Evolutionary conservation across 2,329 filamentous ascomycete species (phyloP), one percentile per base, ranked within the genome.

Genomic region (Beauveria sp.): DNA sequence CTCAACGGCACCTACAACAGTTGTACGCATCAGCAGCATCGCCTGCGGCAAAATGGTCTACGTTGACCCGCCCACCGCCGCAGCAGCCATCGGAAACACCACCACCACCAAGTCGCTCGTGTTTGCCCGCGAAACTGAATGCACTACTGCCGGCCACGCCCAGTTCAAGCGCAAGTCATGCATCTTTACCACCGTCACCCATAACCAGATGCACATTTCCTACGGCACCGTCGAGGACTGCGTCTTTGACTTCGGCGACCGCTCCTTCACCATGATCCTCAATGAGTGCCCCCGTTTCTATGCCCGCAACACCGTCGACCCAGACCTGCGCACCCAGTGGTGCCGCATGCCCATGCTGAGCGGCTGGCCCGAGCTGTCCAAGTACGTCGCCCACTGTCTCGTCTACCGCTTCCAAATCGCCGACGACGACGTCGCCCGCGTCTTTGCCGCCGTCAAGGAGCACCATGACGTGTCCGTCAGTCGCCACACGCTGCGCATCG

Each of bases 271-370:
- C 0, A 66, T 87, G 3, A 80, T 83, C 0, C 76, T 87, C 9
- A 73, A 68, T 22, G 77, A 80, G 34, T 75, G 82, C 1, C 83
- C 83, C 0, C 74, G 75, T 1, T 79, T 84, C 57, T 84, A 82
- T 58, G 66, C 68, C 20, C 63, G 42, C 38, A 42, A 63, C n/a
- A 56, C 49, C 6, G 45, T 12, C 34, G 62, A 54, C 60, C 53
- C 30, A 43, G 59, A 60, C 18, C 53, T n/a, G 53, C 34, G 26
- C 40, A 45, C 20, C 18, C 43, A 10, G 62, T 70, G 66, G 70
- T 67, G 66, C 20, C 73, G 77, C 12, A 62, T 73, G 10, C 65
- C 65, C 4, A 64, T 67, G 0, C 63, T 79, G 0, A 65, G 63
- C 3, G 28, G 56, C 1, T 68, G 66, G 66, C 57, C 47, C 2